Conservation (phyloP, 805 yeast species). For the Teunomyces tritomae region DNA sequence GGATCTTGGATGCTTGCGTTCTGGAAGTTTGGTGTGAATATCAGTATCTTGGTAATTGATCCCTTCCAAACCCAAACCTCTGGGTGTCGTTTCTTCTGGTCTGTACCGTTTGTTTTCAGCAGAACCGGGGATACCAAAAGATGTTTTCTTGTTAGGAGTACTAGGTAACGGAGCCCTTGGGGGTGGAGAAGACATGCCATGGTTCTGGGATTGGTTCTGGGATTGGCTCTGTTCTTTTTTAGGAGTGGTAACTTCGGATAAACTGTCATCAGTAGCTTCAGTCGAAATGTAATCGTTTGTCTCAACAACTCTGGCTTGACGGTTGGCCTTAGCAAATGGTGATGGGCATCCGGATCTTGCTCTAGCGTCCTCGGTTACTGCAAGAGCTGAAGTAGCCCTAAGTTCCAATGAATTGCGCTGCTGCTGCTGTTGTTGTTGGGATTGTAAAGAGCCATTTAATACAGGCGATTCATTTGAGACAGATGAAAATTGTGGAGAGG, state of each 20-base stretch:
- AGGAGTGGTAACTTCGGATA: slow-evolving; percentile 14
- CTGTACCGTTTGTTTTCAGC: slow-evolving; percentile 2
- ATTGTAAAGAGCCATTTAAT: neutral
- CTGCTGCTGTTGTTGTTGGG: neutral
- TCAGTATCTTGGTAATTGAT: slow-evolving; percentile 19
- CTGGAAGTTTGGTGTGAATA: neutral
- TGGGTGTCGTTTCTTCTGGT: slow-evolving; percentile 20
- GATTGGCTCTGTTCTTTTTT: slow-evolving; percentile 4
- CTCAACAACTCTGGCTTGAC: slow-evolving; percentile 46
- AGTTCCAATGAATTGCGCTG: neutral
- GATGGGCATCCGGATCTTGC: slow-evolving; percentile 32
- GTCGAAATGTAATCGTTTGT: slow-evolving; percentile 24
- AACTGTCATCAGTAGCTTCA: slow-evolving; percentile 11
- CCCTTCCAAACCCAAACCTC: slow-evolving; percentile 41
- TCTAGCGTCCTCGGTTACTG: slow-evolving; percentile 17
- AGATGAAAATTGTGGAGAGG: slow-evolving; percentile 3
- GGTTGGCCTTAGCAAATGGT: slow-evolving; percentile 41
- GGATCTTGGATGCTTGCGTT: neutral
- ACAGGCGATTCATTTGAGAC: neutral
- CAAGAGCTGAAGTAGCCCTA: slow-evolving; percentile 6
- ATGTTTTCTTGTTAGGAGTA: slow-evolving; percentile 21
- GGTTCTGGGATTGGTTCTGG: slow-evolving; percentile 1
- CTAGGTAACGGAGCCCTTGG: slow-evolving; percentile 33
- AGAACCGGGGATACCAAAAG: slow-evolving; percentile 14
- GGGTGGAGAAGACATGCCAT: slow-evolving; percentile 34